Evolutionary conservation across 192 early-diverging fungal genomes (phyloP), one percentile per base, ranked within the genome.

Genomic region (Pecoramyces ruminantium): DNA sequence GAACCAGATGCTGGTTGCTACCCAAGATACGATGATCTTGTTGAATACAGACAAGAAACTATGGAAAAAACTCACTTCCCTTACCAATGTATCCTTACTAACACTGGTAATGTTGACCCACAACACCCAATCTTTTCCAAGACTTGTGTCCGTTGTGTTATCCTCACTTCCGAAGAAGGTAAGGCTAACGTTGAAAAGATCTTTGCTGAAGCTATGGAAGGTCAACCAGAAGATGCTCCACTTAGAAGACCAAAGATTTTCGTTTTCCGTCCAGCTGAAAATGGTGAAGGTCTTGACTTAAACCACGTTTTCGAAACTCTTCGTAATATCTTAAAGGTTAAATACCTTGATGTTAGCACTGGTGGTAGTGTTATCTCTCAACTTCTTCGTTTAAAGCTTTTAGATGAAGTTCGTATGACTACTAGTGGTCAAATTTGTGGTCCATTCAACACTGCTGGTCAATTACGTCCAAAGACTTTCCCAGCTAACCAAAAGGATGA

Each of bases 341-440:
- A 83, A 21, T 84, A 28, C 78, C 78, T 86, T 30, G 86, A 86
- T 80, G 79, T 86, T 29, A 79, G 80, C 38, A 80, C 79, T 4
- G 86, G 86, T n/a, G 86, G 86, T 21, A 78, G 34, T 18, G 77
- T 84, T 29, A 86, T 85, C 58, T 29, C 79, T 17, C 17, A 39
- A 15, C 81, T 83, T 34, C 79, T 86, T 51, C 81, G 83, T 38
- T 21, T 77, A 16, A 79, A 81, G 15, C 79, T 86, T 9, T 77
- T 86, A 29, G 82, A 85, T 51, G 86, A 86, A 78, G 77, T 86
- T 28, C 38, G 86, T 42, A 78, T 80, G 42, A 86, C 86, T 15
- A 80, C 81, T 77, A 79, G 78, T 28, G 86, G 86, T 29, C 86
- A 86, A 39, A 29, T 85, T 29, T 51, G 42, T 51, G 42, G 42